Evolutionary conservation across 768 basidiomycete species (phyloP).

Genomic region (Cubamyces lactineus): DNA sequence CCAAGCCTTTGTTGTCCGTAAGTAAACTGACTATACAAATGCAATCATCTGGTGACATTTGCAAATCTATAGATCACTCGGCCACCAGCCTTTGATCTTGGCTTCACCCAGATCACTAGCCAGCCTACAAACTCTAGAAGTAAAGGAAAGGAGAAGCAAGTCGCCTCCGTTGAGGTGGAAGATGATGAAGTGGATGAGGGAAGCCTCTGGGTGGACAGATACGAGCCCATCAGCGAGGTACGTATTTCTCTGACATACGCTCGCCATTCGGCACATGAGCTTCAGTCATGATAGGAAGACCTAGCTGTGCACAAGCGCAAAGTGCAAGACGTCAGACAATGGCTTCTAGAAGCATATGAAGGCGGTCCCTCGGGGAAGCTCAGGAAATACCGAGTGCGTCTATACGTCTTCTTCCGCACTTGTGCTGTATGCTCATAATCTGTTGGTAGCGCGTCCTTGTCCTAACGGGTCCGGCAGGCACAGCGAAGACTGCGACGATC

Average conservation of each 20-base stretch:
- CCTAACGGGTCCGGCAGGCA: conserved; percentile 87
- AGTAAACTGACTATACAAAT: neutral
- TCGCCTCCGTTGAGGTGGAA: too few relatives aligned
- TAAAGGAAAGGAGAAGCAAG: conserved; percentile 34
- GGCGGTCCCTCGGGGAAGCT: conserved; percentile 66
- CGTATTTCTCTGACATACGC: neutral
- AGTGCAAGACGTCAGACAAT: conserved; percentile 74
- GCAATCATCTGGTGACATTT: neutral
- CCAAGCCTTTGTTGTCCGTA: conserved; percentile 29
- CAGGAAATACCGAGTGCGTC: conserved; percentile 73
- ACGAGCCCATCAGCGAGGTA: conserved; percentile 37
- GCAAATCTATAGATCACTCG: conserved; percentile 25
- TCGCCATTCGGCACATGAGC: neutral
- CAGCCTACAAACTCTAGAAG: conserved; percentile 12
- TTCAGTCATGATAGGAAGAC: conserved; percentile 50
- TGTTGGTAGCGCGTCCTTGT: conserved; percentile 71
- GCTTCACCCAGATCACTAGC: conserved; percentile 14
- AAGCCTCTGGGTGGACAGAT: conserved; percentile 40
- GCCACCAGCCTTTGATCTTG: conserved; percentile 29
- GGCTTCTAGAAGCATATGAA: conserved; percentile 74
- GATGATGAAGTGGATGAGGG: neutral
- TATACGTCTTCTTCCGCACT: neutral
- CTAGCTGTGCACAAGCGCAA: conserved; percentile 82
- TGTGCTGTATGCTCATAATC: neutral
- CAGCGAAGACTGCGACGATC: conserved; percentile 87